phyloP scores from a whole-genome alignment of 169 alveolate species.

The Miamiensis avidus region DNA sequence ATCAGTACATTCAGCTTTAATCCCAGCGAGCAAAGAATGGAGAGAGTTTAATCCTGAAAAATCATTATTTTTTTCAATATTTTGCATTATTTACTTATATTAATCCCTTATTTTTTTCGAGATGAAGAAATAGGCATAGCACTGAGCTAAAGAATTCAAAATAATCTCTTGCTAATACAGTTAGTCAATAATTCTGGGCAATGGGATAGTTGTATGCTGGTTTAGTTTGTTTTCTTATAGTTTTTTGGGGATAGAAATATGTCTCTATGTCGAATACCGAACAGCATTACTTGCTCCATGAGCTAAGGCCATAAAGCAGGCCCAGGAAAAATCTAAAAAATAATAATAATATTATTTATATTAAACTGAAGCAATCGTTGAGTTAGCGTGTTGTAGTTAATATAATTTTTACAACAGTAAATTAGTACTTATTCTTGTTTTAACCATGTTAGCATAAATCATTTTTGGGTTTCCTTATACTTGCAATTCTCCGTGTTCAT shows the following conservation, averaged over 20 bases:
- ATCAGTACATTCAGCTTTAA: not conserved
- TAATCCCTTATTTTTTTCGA: not conserved
- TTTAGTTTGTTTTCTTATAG: no score
- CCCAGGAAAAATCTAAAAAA: not conserved
- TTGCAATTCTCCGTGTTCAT: slow-evolving; percentile 48
- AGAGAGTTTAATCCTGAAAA: not conserved
- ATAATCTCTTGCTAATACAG: no score
- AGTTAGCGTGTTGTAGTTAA: no score
- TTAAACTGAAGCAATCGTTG: no score
- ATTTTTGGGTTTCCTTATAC: slow-evolving; percentile 60
- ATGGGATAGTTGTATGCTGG: no score
- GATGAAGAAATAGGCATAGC: not conserved
- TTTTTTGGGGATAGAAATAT: no score
- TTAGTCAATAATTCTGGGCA: no score
- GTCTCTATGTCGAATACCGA: no score
- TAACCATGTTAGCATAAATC: slow-evolving; percentile 63
- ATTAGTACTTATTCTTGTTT: slow-evolving; percentile 37
- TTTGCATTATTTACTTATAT: no score
- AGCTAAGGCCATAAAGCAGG: not conserved
- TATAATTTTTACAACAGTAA: not conserved
- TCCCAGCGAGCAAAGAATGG: not conserved
- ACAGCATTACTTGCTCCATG: no score
- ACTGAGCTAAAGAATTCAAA: not conserved
- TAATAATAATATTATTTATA: no score
- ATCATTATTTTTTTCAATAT: not conserved